Evolutionary conservation across 331 rosid species (phyloP).

Genomic region (Malus hybrid): DNA sequence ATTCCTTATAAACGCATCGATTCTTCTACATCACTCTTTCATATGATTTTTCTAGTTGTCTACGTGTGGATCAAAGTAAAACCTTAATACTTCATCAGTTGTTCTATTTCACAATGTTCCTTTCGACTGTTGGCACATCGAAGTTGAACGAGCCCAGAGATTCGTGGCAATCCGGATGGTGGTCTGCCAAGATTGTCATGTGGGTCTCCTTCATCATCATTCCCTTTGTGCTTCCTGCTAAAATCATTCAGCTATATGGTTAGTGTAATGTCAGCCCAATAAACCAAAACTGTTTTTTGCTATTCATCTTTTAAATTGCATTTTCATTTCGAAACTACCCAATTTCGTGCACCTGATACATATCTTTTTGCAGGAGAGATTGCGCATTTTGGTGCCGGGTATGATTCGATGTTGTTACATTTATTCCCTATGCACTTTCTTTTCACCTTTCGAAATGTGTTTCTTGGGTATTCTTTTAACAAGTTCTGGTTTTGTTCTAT

Average conservation of each 20-base stretch:
- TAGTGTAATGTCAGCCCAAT: conserved; percentile 24
- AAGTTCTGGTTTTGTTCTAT: conserved; percentile 16
- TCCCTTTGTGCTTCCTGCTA: conserved; percentile 80
- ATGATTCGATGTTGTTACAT: conserved; percentile 15
- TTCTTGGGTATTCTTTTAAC: not conserved
- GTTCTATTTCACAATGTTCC: conserved; percentile 75
- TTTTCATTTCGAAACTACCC: too few species aligned
- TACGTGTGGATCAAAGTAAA: conserved; percentile 11
- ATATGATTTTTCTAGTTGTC: not conserved
- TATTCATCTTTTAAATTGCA: not conserved
- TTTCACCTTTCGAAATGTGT: not conserved
- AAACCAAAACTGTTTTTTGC: not conserved
- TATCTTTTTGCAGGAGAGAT: conserved; percentile 45
- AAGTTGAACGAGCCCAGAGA: conserved; percentile 55
- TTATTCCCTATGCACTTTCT: not conserved
- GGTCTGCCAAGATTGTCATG: conserved; percentile 71
- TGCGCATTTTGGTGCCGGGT: conserved; percentile 99
- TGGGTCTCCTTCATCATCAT: conserved; percentile 46
- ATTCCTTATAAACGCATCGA: not conserved
- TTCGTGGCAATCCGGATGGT: conserved; percentile 97
- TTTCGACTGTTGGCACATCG: conserved; percentile 65
- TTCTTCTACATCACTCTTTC: not conserved
- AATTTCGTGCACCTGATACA: conserved; percentile 10
- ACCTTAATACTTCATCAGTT: conserved; percentile 60
- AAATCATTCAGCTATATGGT: conserved; percentile 77